A percentile compares a stretch with the other conserved stretches of the same genome.
phyloP scores from a whole-genome alignment of 2,329 filamentous ascomycete genomes.

The Fusarium sp. region DNA sequence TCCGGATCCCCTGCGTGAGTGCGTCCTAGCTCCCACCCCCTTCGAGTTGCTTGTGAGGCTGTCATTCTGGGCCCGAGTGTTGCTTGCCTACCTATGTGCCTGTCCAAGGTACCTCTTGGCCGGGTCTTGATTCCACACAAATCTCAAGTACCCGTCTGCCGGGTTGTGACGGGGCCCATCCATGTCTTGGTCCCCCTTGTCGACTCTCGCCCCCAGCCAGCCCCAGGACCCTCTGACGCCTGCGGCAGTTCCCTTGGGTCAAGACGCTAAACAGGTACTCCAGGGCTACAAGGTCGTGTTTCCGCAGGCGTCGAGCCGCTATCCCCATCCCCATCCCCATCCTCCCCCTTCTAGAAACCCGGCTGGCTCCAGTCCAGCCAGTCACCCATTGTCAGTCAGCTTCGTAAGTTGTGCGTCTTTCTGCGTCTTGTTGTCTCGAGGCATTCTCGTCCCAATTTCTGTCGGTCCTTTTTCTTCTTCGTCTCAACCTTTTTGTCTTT shows the following conservation, averaged over 20 bases:
- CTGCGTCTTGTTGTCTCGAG: slow-evolving; percentile 17
- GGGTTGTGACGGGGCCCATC: slow-evolving; percentile 6
- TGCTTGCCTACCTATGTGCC: slow-evolving; percentile 15
- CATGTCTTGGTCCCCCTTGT: slow-evolving; percentile 1
- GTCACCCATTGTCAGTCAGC: slow-evolving; percentile 15
- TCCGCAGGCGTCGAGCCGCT: slow-evolving; percentile 26
- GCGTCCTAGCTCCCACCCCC: slow-evolving; percentile 38
- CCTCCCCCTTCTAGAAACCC: slow-evolving; percentile 38
- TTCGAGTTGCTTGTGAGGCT: slow-evolving; percentile 21
- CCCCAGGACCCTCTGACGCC: slow-evolving; percentile 37
- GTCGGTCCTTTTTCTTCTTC: background rate
- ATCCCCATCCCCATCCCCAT: slow-evolving; percentile 22
- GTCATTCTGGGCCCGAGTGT: slow-evolving; percentile 21
- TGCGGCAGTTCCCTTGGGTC: slow-evolving; percentile 35
- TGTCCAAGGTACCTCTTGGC: slow-evolving; percentile 5
- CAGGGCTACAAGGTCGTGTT: slow-evolving; percentile 11
- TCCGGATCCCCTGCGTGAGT: slow-evolving; percentile 35
- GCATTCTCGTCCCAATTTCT: slow-evolving; percentile 8
- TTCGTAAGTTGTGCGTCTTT: background rate
- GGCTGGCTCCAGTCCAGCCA: slow-evolving; percentile 2
- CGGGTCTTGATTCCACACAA: slow-evolving; percentile 30
- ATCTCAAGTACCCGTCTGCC: slow-evolving; percentile 22
- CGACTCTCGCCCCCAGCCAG: background rate
- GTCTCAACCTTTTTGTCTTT: slow-evolving; percentile 9
- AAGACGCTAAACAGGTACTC: slow-evolving; percentile 35